A percentile compares a stretch with the other conserved stretches of the same genome.
Evolutionary conservation across 1,284 basidiomycete species (phyloP).

Genomic region (Trichosporon coremiiforme): DNA sequence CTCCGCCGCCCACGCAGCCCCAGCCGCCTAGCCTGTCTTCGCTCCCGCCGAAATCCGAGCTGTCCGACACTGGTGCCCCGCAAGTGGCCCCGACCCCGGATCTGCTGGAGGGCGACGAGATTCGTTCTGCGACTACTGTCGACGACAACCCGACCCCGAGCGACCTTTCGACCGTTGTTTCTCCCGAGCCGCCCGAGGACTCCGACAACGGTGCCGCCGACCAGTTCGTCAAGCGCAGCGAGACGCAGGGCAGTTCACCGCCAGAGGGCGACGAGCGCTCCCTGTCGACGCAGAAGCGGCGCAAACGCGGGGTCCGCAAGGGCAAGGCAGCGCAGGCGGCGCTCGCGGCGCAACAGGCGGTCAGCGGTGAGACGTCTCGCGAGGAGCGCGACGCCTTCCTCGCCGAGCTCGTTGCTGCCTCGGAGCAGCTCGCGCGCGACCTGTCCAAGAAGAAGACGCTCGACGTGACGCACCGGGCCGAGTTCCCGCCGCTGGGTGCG

Average conservation of each 20-base stretch:
- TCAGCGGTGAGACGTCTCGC: slow-evolving; percentile 35
- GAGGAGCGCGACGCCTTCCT: slow-evolving; percentile 57
- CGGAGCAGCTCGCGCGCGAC: slow-evolving; percentile 79
- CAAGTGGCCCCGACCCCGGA: slow-evolving; percentile 27
- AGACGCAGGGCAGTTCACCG: slow-evolving; percentile 1
- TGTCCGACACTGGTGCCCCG: slow-evolving; percentile 15
- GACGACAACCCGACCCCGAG: slow-evolving; percentile 49
- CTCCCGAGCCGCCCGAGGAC: slow-evolving; percentile 38
- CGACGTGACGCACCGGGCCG: slow-evolving; percentile 40
- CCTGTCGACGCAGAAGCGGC: slow-evolving; percentile 49
- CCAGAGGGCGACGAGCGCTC: slow-evolving; percentile 43
- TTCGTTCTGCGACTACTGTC: slow-evolving; percentile 40
- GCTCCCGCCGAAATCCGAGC: slow-evolving; percentile 28
- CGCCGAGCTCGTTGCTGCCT: slow-evolving; percentile 72
- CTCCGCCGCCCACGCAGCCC: slow-evolving; percentile 22
- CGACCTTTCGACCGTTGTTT: slow-evolving; percentile 38
- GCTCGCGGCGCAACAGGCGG: slow-evolving; percentile 33
- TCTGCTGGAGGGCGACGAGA: slow-evolving; percentile 30
- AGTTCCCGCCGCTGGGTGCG: slow-evolving; percentile 55
- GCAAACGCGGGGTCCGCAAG: slow-evolving; percentile 56
- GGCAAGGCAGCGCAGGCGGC: slow-evolving; percentile 57
- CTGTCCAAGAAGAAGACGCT: slow-evolving; percentile 58
- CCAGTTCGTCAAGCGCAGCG: slow-evolving; percentile 19
- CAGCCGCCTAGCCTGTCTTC: slow-evolving; percentile 20
- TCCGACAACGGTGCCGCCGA: slow-evolving; percentile 24